Evolutionary conservation across 306 rosid genomes (phyloP).

Genomic region (Lablab purpureus): DNA sequence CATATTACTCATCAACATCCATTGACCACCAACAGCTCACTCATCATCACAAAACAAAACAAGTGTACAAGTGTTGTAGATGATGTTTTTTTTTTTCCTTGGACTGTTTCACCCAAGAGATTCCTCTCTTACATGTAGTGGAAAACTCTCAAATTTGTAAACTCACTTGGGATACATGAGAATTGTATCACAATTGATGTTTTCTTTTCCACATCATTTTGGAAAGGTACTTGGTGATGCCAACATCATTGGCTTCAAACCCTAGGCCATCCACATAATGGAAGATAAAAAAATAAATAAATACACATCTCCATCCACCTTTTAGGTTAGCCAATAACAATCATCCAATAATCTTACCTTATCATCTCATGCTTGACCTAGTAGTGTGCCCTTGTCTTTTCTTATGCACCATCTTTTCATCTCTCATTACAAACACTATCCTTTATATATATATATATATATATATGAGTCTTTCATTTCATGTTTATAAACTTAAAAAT

Average conservation of each 20-base stretch:
- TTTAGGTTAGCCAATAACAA: conserved; percentile 43
- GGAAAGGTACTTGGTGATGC: conserved; percentile 35
- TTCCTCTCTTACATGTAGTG: background rate
- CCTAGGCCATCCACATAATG: conserved; percentile 33
- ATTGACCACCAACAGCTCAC: conserved; percentile 10
- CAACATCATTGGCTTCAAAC: conserved; percentile 47
- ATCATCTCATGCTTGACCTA: conserved; percentile 43
- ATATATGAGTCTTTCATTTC: no score
- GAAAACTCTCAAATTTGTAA: background rate
- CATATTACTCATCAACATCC: conserved; percentile 11
- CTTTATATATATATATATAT: background rate
- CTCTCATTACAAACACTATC: background rate
- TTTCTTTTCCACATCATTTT: conserved; percentile 41
- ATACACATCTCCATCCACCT: conserved; percentile 36
- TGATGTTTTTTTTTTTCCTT: background rate
- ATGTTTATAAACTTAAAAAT: no score
- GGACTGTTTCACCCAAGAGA: conserved; percentile 13
- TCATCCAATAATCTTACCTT: conserved; percentile 44
- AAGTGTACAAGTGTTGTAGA: background rate
- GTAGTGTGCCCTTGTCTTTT: conserved; percentile 10
- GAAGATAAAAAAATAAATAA: background rate
- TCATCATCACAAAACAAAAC: conserved; percentile 27
- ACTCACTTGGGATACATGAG: background rate
- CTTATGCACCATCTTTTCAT: background rate
- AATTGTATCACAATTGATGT: conserved; percentile 1